Conservation (phyloP, 306 rosid genomes). For the Dalbergia oliveri region DNA sequence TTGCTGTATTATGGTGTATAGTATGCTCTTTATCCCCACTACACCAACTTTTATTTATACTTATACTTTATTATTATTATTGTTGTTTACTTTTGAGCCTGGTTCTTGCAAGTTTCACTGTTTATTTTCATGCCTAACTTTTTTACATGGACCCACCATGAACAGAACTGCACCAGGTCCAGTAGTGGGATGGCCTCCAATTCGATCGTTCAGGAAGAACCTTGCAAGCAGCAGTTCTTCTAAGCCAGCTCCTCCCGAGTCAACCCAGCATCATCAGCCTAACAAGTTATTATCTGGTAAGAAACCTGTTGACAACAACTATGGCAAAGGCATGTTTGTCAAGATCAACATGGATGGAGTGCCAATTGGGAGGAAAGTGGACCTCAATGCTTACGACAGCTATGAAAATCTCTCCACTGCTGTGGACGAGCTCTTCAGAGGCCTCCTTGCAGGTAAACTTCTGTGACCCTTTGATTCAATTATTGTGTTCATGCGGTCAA, state of each 20-base stretch:
- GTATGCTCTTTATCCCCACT: slow-evolving; percentile 12
- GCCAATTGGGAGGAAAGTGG: slow-evolving; percentile 93
- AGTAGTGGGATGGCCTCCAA: slow-evolving; percentile 99
- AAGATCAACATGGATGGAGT: slow-evolving; percentile 99
- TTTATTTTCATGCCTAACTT: slow-evolving; percentile 43
- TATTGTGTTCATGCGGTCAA: slow-evolving; percentile 9
- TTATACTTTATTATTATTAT: not conserved
- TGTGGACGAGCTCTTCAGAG: slow-evolving; percentile 87
- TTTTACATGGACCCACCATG: slow-evolving; percentile 36
- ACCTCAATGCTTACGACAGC: slow-evolving; percentile 78
- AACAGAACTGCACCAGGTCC: slow-evolving; percentile 94
- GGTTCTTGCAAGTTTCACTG: slow-evolving; percentile 23
- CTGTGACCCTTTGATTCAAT: not conserved
- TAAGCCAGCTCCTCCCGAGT: slow-evolving; percentile 60
- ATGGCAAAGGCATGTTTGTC: slow-evolving; percentile 78
- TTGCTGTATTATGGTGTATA: slow-evolving; percentile 25
- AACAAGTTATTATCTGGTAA: slow-evolving; percentile 44
- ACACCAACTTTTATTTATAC: not conserved
- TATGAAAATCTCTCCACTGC: slow-evolving; percentile 80
- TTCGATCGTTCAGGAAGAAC: slow-evolving; percentile 92
- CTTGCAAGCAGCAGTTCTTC: slow-evolving; percentile 68
- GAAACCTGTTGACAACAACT: slow-evolving; percentile 52
- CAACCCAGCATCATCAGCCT: slow-evolving; percentile 41
- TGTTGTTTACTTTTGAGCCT: not conserved
- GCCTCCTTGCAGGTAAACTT: slow-evolving; percentile 79